Evolutionary conservation across 2,329 filamentous ascomycete species (phyloP).

Genomic region (Talaromyces sp.): DNA sequence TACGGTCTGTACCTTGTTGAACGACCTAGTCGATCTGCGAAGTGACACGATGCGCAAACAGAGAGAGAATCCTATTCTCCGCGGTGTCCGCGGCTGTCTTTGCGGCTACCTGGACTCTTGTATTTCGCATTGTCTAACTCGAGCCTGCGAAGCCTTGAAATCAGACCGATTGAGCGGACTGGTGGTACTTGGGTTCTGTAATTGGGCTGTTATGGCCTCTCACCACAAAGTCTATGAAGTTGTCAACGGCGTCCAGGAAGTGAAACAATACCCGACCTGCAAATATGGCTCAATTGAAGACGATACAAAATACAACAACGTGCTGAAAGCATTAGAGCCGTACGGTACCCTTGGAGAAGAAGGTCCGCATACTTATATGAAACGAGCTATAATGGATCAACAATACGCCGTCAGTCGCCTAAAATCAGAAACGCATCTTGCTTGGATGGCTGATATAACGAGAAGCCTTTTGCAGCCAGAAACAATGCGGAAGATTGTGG

Average conservation of each 20-base stretch:
- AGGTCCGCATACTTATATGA: neutral
- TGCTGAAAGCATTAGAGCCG: neutral
- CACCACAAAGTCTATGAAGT: neutral
- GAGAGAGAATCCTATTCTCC: neutral
- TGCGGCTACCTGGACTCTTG: neutral
- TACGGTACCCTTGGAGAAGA: neutral
- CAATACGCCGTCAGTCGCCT: neutral
- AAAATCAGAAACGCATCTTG: neutral
- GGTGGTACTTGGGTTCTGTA: neutral
- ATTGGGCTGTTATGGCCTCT: neutral
- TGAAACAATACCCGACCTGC: neutral
- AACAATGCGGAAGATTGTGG: neutral
- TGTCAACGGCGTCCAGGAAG: neutral
- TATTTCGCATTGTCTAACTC: neutral
- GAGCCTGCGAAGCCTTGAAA: neutral
- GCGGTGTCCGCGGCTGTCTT: neutral
- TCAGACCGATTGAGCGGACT: neutral
- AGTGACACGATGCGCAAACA: neutral
- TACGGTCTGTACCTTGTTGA: neutral
- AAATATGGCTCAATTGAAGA: neutral
- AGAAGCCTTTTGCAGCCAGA: neutral
- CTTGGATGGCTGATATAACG: conserved; percentile 3
- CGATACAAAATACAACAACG: neutral
- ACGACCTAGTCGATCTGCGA: neutral
- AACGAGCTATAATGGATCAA: neutral